phyloP scores from a whole-genome alignment of 805 yeast species.

The Komagataella pastoris region DNA sequence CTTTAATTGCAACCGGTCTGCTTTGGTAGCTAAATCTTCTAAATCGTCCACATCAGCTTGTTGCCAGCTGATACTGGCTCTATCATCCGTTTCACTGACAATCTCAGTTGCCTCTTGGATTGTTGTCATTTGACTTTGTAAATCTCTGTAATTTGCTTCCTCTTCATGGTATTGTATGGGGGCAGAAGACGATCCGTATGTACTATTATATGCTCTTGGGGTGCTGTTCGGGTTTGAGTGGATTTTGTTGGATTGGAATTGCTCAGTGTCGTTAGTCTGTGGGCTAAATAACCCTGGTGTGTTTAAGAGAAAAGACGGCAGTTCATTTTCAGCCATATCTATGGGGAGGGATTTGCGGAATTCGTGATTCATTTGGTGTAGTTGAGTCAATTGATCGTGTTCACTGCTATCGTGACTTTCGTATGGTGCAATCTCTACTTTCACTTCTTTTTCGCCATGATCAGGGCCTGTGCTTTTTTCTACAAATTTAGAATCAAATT shows the following conservation, averaged over 20 bases:
- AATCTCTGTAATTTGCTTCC: neutral
- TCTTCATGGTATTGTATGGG: neutral
- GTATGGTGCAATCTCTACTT: neutral
- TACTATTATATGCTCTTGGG: neutral
- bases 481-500: conserved; percentile 1
- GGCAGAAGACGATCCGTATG: neutral
- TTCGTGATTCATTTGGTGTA: neutral
- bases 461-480: neutral
- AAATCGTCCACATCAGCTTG: conserved; percentile 6
- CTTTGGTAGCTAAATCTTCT: neutral
- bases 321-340: neutral
- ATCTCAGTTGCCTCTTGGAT: conserved; percentile 19
- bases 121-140: conserved; percentile 16
- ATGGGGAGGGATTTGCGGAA: neutral
- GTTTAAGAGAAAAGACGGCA: neutral
- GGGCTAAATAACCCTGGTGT: neutral
- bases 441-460: neutral
- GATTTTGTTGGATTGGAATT: neutral
- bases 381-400: neutral
- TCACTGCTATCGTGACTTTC: neutral
- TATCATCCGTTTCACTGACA: neutral
- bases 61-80: neutral
- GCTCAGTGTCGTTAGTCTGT: neutral
- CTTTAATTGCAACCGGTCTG: neutral
- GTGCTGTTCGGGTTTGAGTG: neutral